Conservation (phyloP, 305 asterid genomes). For the Solanum aculeatissimum region DNA sequence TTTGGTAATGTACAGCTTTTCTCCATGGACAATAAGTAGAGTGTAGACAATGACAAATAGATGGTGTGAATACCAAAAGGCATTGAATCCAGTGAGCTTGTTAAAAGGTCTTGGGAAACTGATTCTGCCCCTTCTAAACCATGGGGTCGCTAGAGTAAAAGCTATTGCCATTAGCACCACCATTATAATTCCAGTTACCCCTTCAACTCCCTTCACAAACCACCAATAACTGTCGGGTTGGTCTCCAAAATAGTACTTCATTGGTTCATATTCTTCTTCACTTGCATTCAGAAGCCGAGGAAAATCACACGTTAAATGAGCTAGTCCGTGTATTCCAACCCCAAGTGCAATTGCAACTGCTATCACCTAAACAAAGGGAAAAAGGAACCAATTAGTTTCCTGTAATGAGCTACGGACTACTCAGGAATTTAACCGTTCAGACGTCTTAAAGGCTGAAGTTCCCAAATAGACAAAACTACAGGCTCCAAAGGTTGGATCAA, state of each 20-base stretch:
- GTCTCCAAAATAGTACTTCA: conserved; percentile 45
- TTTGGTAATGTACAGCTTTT: conserved; percentile 62
- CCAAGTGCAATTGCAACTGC: conserved; percentile 57
- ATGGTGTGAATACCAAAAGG: conserved; percentile 85
- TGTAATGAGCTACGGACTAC: not conserved
- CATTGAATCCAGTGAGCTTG: conserved; percentile 75
- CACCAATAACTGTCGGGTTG: conserved; percentile 60
- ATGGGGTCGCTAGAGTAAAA: conserved; percentile 64
- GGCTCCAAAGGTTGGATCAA: not conserved
- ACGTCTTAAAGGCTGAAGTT: not conserved
- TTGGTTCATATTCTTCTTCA: conserved; percentile 35
- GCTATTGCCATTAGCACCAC: conserved; percentile 76
- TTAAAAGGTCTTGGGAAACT: conserved; percentile 44
- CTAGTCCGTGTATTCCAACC: conserved; percentile 50
- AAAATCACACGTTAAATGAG: conserved; percentile 67
- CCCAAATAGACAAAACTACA: not conserved
- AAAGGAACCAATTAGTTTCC: not conserved
- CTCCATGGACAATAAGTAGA: conserved; percentile 57
- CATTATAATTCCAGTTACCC: conserved; percentile 68
- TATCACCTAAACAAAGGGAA: conserved; percentile 26
- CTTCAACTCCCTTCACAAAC: conserved; percentile 61
- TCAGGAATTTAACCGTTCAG: not conserved
- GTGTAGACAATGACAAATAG: conserved; percentile 55
- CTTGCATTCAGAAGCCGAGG: conserved; percentile 47
- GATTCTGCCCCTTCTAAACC: conserved; percentile 47